phyloP scores from a whole-genome alignment of 75 land plant species.

The Chamaecyparis obtusa region DNA sequence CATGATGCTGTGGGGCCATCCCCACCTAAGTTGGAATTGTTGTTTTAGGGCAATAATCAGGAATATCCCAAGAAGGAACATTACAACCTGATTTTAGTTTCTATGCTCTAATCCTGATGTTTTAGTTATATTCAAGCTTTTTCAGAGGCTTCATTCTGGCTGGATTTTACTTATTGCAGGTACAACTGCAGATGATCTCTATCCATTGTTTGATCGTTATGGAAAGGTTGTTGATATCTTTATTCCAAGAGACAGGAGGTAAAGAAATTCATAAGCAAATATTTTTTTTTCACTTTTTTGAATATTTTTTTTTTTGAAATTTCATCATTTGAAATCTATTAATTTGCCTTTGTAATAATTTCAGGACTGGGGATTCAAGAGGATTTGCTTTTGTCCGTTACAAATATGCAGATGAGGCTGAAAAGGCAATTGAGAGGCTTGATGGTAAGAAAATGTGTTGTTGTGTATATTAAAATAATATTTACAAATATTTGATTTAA shows the following conservation, averaged over 20 bases:
- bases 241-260: constrained; percentile 80
- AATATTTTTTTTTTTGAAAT: neutral
- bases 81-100: neutral
- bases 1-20: too few relatives aligned
- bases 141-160: neutral
- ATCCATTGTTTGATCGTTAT: constrained; percentile 88
- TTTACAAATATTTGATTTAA: neutral
- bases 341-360: neutral
- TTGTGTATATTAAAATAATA: neutral
- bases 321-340: neutral
- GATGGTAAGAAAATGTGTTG: constrained; percentile 51
- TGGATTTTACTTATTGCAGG: constrained; percentile 35
- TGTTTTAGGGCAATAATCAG: too few relatives aligned
- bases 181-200: constrained; percentile 96
- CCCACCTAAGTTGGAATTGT: too few relatives aligned
- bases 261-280: neutral
- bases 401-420: constrained; percentile 93
- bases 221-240: constrained; percentile 97
- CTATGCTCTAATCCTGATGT: neutral
- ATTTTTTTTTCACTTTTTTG: neutral
- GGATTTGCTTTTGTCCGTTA: constrained; percentile 98
- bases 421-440: constrained; percentile 89
- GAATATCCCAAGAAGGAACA: too few relatives aligned
- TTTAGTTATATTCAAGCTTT: neutral
- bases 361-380: constrained; percentile 94